phyloP scores from a whole-genome alignment of 176 grass and related monocot genomes.

The Hsuehochloa calcarea region DNA sequence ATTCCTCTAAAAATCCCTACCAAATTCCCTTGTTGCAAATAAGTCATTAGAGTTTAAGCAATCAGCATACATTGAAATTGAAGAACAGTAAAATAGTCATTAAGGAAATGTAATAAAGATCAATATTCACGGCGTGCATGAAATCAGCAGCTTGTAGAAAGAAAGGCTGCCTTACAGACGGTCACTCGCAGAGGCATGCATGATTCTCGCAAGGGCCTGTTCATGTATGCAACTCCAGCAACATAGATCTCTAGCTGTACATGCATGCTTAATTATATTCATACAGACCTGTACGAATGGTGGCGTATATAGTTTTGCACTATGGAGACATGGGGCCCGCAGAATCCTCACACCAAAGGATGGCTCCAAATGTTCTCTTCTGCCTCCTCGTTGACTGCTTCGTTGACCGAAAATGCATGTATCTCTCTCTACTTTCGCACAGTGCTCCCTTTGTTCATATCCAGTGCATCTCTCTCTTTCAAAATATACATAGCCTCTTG shows the following conservation, averaged over 20 bases:
- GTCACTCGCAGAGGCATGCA: neutral
- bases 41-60: too few species aligned
- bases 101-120: neutral
- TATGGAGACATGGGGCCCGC: neutral
- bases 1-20: too few species aligned
- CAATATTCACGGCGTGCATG: neutral
- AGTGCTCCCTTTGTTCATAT: neutral
- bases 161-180: neutral
- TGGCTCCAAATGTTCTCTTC: constrained; percentile 38
- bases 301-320: neutral
- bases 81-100: neutral
- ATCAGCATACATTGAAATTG: too few species aligned
- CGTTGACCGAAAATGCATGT: neutral
- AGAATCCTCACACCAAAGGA: constrained; percentile 28
- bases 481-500: neutral
- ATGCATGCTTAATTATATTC: neutral
- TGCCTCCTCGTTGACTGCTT: neutral
- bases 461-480: neutral
- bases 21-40: too few species aligned
- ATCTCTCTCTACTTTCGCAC: too few species aligned
- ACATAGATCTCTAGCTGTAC: constrained; percentile 15
- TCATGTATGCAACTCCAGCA: constrained; percentile 11
- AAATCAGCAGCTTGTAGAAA: neutral
- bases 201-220: constrained; percentile 21
- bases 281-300: neutral